Evolutionary conservation across 352 stramenopile genomes (phyloP), one percentile per base, ranked within the genome.

Genomic region (Phytophthora hybrid): DNA sequence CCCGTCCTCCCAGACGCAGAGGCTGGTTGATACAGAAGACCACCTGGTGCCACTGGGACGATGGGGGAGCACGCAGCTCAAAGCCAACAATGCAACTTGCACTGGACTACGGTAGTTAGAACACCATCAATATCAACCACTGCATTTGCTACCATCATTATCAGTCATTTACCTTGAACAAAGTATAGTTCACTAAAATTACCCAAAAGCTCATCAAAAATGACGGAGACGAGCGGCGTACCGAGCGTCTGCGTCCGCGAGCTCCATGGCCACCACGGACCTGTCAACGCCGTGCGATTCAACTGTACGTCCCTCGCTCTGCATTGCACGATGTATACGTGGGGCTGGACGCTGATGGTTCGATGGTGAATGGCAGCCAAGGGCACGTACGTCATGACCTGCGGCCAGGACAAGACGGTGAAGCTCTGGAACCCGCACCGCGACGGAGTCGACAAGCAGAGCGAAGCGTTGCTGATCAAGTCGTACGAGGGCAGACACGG

Each of bases 351-450:
- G 41, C 44, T 62, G 6, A 66, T n/a, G 32, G 21, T 34, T 63
- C 1, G 51, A 21, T 54, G 29, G 8, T 59, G 21, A 46, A 61
- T 64, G 46, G 47, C 62, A 93, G 90, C 84, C 47, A 96, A 97
- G 71, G 91, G 91, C 39, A 93, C 89, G 59, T 97, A 97, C 67
- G 91, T 94, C 62, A 96, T 97, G 87, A 95, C 85, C 0, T 95
- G 91, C 53, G 91, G 92, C 11, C 89, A 97, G 69, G 92, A 97
- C 79, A 90, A 93, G 54, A 95, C 82, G 6, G 79, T 97, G 55
- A 88, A 88, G 16, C 77, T 97, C 8, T 97, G 89, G 88, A 97
- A 97, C 65, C 92, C 92, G 18, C 90, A 97, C 62, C 88, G 90
- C 34, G 84, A 93, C 69, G 76, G 78, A 4, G 76, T 82, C 2